Base-by-base conservation (phyloP, 2,329 filamentous ascomycete species). In the Epicoccum nigrum region DNA sequence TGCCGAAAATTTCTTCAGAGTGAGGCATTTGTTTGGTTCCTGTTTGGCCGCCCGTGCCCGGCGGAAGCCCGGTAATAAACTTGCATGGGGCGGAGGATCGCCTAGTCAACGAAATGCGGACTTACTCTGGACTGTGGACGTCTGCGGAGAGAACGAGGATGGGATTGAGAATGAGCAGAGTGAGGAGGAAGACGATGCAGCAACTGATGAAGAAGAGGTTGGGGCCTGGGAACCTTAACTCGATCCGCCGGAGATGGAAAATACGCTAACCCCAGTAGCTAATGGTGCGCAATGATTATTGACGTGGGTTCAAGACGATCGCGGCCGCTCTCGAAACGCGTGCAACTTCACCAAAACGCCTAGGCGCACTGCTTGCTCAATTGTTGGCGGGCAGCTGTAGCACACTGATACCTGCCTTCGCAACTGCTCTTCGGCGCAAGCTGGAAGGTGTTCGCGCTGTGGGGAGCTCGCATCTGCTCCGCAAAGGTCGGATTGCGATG, bases 21-120 rank as follows among this genome's bases (percentile, higher is more conserved):
- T 71, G 68, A 69, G 69, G 70, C 60, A 71, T 71, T 72, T 66
- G 66, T 65, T 65, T 68, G 60, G 63, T 47, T 51, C 51, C 53
- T 54, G 52, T 56, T 56, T 63, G 50, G 59, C 55, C 55, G 62
- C 59, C 49, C 60, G 65, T 67, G 60, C 62, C 62, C 60, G 60
- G 60, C 61, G 65, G 63, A 58, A 49, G 54, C 51, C 63, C 62
- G 67, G 67, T 54, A 56, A 58, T 55, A 53, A 56, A 58, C 52
- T 60, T 57, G 55, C 45, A 58, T 55, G 52, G 59, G 60, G 58
- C 53, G 44, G 45, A 35, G 48, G 59, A 59, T 56, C 45, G 53
- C 54, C 53, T 54, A 34, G 58, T 53, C 52, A 63, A 62, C 40
- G 56, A 55, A 62, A 37, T 49, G 51, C 42, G 38, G 44, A 71